Base-by-base conservation (phyloP, 179 eudicot species). In the Pouteria campechiana region DNA sequence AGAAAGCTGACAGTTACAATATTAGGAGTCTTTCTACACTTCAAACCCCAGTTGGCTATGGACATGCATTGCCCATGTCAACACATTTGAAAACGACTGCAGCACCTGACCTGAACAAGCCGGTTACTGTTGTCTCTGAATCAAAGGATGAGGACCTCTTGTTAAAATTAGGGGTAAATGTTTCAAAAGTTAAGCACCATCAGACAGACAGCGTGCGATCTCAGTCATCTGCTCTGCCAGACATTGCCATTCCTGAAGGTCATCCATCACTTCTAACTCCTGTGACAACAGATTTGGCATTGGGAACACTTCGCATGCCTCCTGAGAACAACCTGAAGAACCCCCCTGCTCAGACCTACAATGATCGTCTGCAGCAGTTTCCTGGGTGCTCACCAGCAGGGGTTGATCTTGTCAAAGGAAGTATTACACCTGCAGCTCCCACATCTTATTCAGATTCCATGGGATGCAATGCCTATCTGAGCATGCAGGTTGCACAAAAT, bases 251-350 rank as follows among this genome's bases (percentile, higher is more conserved):
- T 16, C 66, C 71, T 37, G 55, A 36, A 35, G 67, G 44, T 20
- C 60, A 32, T 7, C 58, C 41, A 38, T 46, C 65, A 9, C 23
- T 69, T 21, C 48, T 48, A 15, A 49, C 60, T 59, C 60, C 82
- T 40, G 93, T 89, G 32, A 70, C 82, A 52, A 90, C 98, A 44
- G 90, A 90, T 56, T 65, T 90, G 63, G 81, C 78, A 22, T 63
- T 86, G 51, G 95, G 95, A 62, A 64, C 74, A 21, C 43, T 69
- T 11, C 72, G 58, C 48, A 57, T 63, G 23, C 33, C 65, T 17
- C 32, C 60, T 29, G 32, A 21, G 10, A 51, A 57, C 27, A 61
- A 61, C 33, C 60, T 14, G 21, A 60, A 48, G 48, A 45, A 25
- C 30, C 39, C 54, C 32, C 22, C 15, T 41, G 32, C 44, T 46